Evolutionary conservation across 805 yeast genomes (phyloP).

Genomic region (Metschnikowia cubensis): DNA sequence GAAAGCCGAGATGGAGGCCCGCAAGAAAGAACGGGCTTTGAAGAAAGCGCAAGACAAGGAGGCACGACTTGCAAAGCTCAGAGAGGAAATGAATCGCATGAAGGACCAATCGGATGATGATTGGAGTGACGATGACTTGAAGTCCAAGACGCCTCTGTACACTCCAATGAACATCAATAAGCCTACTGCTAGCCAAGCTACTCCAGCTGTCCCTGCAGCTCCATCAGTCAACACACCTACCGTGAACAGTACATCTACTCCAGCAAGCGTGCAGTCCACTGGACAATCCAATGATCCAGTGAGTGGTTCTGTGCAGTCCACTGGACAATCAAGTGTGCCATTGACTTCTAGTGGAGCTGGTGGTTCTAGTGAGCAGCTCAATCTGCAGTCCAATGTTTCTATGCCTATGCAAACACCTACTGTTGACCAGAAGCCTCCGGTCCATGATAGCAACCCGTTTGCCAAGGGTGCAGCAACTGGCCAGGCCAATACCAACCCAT

Average conservation of each 20-base stretch:
- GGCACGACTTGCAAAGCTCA: slow-evolving; percentile 53
- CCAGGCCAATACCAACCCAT: slow-evolving; percentile 43
- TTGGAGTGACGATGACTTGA: slow-evolving; percentile 33
- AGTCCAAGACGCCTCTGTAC: slow-evolving; percentile 15
- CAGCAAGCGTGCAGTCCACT: too few relatives aligned
- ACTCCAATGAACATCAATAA: slow-evolving; percentile 7
- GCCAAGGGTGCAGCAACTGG: slow-evolving; percentile 25
- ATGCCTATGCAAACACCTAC: too few relatives aligned
- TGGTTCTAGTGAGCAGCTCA: too few relatives aligned
- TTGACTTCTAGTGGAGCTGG: not conserved
- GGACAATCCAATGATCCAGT: not conserved
- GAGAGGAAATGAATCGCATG: slow-evolving; percentile 51
- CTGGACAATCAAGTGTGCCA: not conserved
- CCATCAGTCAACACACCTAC: not conserved
- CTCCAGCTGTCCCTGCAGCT: not conserved
- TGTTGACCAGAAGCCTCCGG: not conserved
- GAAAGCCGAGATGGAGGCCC: slow-evolving; percentile 41
- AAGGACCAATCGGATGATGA: slow-evolving; percentile 18
- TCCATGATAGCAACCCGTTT: slow-evolving; percentile 44
- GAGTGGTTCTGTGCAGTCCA: not conserved
- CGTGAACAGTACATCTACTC: too few relatives aligned
- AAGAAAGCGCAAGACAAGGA: slow-evolving; percentile 58
- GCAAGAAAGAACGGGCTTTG: slow-evolving; percentile 39
- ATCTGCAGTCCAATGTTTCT: too few relatives aligned
- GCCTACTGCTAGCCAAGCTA: not conserved